Evolutionary conservation across 140 eudicot genomes (phyloP), one percentile per base, ranked within the genome.

Genomic region (Senecio squalidus): DNA sequence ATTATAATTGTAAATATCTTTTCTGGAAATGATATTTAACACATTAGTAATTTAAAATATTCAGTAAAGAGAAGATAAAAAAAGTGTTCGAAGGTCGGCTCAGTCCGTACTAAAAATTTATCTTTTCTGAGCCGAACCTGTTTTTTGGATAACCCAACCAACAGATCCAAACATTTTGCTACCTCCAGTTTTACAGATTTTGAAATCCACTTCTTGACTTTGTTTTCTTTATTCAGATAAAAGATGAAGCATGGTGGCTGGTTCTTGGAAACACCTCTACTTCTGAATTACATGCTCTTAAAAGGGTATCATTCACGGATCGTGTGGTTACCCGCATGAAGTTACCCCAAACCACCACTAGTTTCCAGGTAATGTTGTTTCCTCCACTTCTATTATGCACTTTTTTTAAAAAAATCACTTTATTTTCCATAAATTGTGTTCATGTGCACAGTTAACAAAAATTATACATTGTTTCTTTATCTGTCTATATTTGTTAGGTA

Each of bases 161-260:
- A 4, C 9, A 36, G 16, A 13, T 36, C 43, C 15, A 15, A 13
- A 2, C 41, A 36, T 36, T 36, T 36, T 38, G 44, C 16, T 4
- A 15, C 43, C 43, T 36, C 5, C 13, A 36, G 43, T 36, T 36
- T 36, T 21, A 39, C 28, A 38, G 36, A 20, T 25, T 52, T 38
- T 60, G 50, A 40, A 40, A 15, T 52, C 40, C 49, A 23, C 44
- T 51, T 18, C 39, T 58, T 73, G 34, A 16, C 55, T 8, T 45
- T 52, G 7, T 30, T 21, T 64, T 26, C 0, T 15, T 25, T 63
- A 36, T 23, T 10, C 82, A 91, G 98, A 60, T 87, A 54, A 91
- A 86, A 79, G 93, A 84, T 43, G 96, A 91, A 77, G 98, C 98
- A 1, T 87, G 96, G 98, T 91, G 95, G 95, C 57, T 91, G 74